phyloP scores from a whole-genome alignment of 495 filamentous ascomycete genomes.

The Achaetomiella virescens region DNA sequence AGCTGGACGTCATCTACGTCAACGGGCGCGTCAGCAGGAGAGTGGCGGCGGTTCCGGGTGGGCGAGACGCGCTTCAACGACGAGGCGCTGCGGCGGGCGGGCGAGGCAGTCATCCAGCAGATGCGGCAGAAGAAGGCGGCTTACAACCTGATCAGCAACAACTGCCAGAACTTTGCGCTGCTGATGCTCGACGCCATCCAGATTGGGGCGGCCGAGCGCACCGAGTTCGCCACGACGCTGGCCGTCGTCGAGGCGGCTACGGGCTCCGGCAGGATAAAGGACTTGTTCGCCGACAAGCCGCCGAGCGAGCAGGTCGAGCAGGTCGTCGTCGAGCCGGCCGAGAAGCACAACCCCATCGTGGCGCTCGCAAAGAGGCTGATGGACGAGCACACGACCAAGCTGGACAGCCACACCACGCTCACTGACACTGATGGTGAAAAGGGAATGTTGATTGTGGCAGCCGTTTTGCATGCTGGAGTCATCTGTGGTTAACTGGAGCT shows the following conservation, averaged over 20 bases:
- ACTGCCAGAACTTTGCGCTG: conserved; percentile 45
- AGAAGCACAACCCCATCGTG: conserved; percentile 14
- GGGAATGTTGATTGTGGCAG: background rate
- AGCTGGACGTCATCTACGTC: conserved; percentile 41
- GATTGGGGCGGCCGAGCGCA: conserved; percentile 25
- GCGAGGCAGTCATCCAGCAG: conserved; percentile 39
- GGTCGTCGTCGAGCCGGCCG: conserved; percentile 13
- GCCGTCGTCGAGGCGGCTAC: conserved; percentile 37
- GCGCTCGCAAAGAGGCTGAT: conserved; percentile 34
- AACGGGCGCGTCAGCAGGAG: conserved; percentile 30
- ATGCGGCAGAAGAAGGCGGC: conserved; percentile 35
- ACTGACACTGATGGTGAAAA: background rate
- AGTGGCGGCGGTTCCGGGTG: conserved; percentile 37
- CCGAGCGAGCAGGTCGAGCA: conserved; percentile 19
- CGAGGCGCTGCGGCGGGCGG: conserved; percentile 32
- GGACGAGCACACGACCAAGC: conserved; percentile 38
- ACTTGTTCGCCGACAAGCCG: conserved; percentile 33
- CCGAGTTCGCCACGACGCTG: conserved; percentile 37
- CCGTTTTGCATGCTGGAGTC: too few relatives aligned
- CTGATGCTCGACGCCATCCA: conserved; percentile 39
- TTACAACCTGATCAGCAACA: conserved; percentile 45
- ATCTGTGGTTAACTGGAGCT: too few relatives aligned
- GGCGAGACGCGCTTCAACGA: conserved; percentile 44
- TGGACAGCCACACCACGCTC: conserved; percentile 30
- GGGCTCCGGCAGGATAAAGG: conserved; percentile 32